Base-by-base conservation (phyloP, 2,329 filamentous ascomycete genomes). In the Clarireedia monteithiana region DNA sequence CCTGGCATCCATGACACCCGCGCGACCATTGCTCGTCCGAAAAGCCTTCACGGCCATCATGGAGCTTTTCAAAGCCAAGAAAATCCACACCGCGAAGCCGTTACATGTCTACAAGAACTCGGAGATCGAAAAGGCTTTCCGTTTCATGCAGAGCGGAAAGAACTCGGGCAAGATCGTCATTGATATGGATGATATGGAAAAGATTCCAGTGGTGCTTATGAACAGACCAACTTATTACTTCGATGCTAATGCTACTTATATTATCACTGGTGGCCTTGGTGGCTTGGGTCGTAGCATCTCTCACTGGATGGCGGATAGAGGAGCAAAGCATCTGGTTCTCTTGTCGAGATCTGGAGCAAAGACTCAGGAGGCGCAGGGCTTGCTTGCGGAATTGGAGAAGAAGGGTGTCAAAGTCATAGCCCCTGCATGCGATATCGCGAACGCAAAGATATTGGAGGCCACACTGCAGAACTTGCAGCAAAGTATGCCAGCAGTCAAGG, bases 371-470 rank as follows among this genome's bases (percentile, higher is more conserved):
- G 51, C 53, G 9, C 17, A 57, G 40, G 24, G 50, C 14, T 52
- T 64, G 1, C 15, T 64, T 9, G 4, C 23, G 3, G 42, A 53
- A 17, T 44, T 64, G 12, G n/a, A 42, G 27, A 54, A 60, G 1
- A 58, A 63, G 1, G 74, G 73, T 0, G 74, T 74, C 1, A 69
- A 72, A 23, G 68, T 78, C 24, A 63, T 73, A 12, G 72, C 79
- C 12, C 70, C 71, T 30, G 60, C 66, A 4, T 81, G 79, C 64
- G 75, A 83, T 54, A 75, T 81, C 1, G 70, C 74, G 2, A 68
- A 73, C 17, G 60, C 65, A 2, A 63, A 71, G 1, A 56, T 44
- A 14, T 49, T 60, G 2, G 20, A 46, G n/a, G 44, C 7, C 0
- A 49, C 39, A 6, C 17, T 60, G 14, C 10, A 24, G 6, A 27